Base-by-base conservation (phyloP, 306 rosid species). In the Castanopsis chinensis region DNA sequence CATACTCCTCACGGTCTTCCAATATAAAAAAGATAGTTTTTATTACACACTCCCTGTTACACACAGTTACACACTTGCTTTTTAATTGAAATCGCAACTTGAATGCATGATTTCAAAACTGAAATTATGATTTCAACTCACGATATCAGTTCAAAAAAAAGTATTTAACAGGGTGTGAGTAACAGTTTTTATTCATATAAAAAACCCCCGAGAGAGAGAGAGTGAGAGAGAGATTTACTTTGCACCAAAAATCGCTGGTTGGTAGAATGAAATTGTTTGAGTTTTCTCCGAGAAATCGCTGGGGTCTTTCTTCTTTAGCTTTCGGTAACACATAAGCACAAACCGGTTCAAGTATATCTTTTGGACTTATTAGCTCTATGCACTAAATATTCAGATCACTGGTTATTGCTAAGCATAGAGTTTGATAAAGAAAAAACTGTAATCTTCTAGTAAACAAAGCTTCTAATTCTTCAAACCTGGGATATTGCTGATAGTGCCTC, bases 291-390 rank as follows among this genome's bases (percentile, higher is more conserved):
- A 78, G 81, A 33, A 43, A 78, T 78, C 81, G 69, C 53, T 57
- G 60, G 51, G 69, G 20, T 14, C 19, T 35, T 57, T 78, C 59
- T 78, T 78, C 70, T 32, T 69, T 18, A 23, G 58, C 54, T 23
- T 77, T 53, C 15, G 76, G 81, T 59, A 75, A 69, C 33, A 78
- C 55, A 58, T 69, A 78, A 69, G 81, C 23, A 14, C 81, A 78
- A 56, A 37, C 7, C 43, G 81, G 81, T 33, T 78, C 81, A 43
- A 69, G 35, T 13, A 71, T 69, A 57, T 59, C 69, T 15, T 41
- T 32, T 5, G 5, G 2, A 41, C 69, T 69, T 23, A 78, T 19
- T 55, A 68, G 45, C 32, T 71, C 76, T 35, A 53, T 37, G 27
- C 81, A 78, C 81, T 78, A 75, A 64, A 30, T 7, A 64, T 64